Percentiles rank a stretch among this genome's conserved stretches.
phyloP scores from a whole-genome alignment of 2,329 filamentous ascomycete species.

The Dothiorella sarmentorum region DNA sequence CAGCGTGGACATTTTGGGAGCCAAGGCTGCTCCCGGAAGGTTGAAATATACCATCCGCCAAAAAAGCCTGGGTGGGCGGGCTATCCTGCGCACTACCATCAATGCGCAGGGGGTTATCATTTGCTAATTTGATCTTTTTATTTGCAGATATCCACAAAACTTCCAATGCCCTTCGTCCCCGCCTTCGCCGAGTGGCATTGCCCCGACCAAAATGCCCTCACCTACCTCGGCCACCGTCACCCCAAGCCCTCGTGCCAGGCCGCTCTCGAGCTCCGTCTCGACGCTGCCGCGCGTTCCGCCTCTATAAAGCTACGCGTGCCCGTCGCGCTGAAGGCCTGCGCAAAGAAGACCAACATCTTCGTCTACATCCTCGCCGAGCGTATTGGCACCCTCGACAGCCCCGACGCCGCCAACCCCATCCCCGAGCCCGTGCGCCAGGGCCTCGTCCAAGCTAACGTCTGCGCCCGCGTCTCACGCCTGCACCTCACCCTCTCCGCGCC shows the following conservation, averaged over 20 bases:
- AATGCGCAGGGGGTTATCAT: background rate
- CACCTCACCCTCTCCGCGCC: conserved; percentile 1
- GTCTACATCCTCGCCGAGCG: background rate
- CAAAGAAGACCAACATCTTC: background rate
- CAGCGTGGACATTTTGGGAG: background rate
- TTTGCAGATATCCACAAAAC: background rate
- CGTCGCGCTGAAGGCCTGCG: background rate
- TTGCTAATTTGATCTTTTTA: background rate
- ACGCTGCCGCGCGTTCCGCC: background rate
- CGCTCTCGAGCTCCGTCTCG: conserved; percentile 2
- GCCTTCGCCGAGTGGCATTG: conserved; percentile 2
- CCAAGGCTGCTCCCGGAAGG: conserved; percentile 3
- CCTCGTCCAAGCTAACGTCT: background rate
- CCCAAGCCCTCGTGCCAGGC: background rate
- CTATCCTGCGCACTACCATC: background rate
- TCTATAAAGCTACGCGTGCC: conserved; percentile 6
- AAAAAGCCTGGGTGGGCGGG: conserved; percentile 15
- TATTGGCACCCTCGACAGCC: background rate
- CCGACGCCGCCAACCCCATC: background rate
- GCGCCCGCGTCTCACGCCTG: background rate
- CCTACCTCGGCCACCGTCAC: background rate
- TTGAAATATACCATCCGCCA: background rate
- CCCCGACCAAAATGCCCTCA: background rate
- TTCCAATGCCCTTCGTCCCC: background rate
- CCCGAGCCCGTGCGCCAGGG: background rate